Conservation (phyloP, 805 yeast species). For the Saccharomycopsis amapae region DNA sequence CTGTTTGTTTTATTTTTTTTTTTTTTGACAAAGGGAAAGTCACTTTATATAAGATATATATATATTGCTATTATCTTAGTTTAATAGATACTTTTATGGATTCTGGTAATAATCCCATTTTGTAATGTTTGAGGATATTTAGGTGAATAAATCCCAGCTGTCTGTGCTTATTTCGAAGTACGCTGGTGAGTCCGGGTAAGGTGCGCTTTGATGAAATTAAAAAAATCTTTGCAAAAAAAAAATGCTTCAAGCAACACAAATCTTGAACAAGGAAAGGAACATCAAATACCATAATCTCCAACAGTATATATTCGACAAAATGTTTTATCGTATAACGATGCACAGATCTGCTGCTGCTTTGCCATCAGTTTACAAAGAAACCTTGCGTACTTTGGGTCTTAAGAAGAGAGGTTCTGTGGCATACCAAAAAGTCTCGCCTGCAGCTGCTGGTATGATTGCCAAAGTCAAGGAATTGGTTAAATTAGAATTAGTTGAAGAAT, state of each 20-base stretch:
- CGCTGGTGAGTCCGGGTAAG: too few species aligned
- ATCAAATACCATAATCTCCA: too few species aligned
- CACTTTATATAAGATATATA: too few species aligned
- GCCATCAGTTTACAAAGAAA: conserved; percentile 58
- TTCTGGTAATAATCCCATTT: too few species aligned
- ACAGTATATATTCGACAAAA: too few species aligned
- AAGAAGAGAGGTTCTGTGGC: conserved; percentile 64
- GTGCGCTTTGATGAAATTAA: too few species aligned
- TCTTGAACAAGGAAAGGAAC: not conserved
- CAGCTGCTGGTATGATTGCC: conserved; percentile 78
- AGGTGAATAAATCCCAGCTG: too few species aligned
- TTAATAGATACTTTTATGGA: not conserved
- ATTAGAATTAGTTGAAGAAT: conserved; percentile 62
- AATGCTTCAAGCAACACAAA: not conserved
- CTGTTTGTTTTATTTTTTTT: too few species aligned
- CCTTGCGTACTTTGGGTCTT: conserved; percentile 69
- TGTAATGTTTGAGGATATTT: too few species aligned
- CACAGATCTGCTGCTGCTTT: conserved; percentile 79
- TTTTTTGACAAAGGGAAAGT: not conserved
- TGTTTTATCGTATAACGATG: conserved; percentile 63
- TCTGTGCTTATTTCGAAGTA: too few species aligned
- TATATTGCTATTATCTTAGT: too few species aligned
- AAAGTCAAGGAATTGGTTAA: conserved; percentile 79
- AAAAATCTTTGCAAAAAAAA: too few species aligned
- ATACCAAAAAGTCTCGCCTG: conserved; percentile 66